Percentiles rank a stretch among this genome's conserved stretches.
Conservation (phyloP, 176 grass and related monocot genomes). For the Alopecurus myosuroides region DNA sequence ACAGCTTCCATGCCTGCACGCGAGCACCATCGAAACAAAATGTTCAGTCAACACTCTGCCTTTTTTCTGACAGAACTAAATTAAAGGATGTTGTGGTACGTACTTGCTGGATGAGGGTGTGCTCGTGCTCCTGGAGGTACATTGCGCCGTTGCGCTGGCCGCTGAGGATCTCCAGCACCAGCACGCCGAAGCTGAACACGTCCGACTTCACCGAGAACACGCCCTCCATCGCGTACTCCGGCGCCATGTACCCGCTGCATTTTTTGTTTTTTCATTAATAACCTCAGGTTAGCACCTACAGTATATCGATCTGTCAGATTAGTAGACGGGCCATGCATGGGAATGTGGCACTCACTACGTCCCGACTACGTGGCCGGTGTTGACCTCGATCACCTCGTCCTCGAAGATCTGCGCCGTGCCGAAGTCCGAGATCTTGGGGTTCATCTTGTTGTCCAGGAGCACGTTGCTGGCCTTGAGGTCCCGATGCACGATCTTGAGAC, state of each 20-base stretch:
- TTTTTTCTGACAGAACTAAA: too few species aligned
- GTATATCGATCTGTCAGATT: too few species aligned
- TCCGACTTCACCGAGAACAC: conserved; percentile 91
- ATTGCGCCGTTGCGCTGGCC: conserved; percentile 63
- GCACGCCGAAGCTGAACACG: conserved; percentile 86
- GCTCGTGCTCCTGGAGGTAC: conserved; percentile 57
- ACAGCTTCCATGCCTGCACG: too few species aligned
- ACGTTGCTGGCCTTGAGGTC: conserved; percentile 95
- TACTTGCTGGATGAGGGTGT: conserved; percentile 64
- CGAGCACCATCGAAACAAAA: too few species aligned
- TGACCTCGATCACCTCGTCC: conserved; percentile 51
- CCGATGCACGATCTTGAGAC: conserved; percentile 70
- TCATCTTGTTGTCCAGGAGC: conserved; percentile 88
- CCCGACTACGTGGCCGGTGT: conserved; percentile 65
- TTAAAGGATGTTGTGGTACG: not conserved
- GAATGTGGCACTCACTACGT: conserved; percentile 58
- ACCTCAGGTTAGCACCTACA: too few species aligned
- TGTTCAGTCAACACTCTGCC: too few species aligned
- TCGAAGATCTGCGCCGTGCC: conserved; percentile 93
- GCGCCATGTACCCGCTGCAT: conserved; percentile 88
- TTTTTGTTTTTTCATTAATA: too few species aligned
- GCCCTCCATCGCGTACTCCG: conserved; percentile 73
- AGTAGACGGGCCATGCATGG: too few species aligned
- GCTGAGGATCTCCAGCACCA: conserved; percentile 85
- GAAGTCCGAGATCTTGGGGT: conserved; percentile 95